phyloP scores from a whole-genome alignment of 2,329 filamentous ascomycete genomes.

The Raffaelea albimanens region DNA sequence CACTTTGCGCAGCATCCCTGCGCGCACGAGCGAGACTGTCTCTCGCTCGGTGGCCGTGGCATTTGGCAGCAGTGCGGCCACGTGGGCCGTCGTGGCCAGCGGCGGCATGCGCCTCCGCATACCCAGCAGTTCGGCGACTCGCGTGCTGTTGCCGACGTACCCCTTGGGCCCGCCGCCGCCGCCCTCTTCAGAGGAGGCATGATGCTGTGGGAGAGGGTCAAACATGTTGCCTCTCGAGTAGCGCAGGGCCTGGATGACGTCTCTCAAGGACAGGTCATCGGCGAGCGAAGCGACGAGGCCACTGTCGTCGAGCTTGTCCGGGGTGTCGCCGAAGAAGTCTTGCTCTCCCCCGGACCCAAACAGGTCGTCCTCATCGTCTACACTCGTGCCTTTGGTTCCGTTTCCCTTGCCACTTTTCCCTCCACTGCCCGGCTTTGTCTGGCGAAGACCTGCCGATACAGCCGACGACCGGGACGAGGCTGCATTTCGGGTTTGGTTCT shows the following conservation, averaged over 20 bases:
- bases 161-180: slow-evolving; percentile 3
- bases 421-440: slow-evolving; percentile 9
- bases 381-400: not conserved
- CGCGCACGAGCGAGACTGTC: slow-evolving; percentile 48
- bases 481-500: not conserved
- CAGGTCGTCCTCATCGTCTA: slow-evolving; percentile 16
- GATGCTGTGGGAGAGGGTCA: slow-evolving; percentile 50
- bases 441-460: slow-evolving; percentile 11
- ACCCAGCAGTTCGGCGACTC: slow-evolving; percentile 54
- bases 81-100: slow-evolving; percentile 55
- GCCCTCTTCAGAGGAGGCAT: not conserved
- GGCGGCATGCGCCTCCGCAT: slow-evolving; percentile 51
- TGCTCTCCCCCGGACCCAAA: slow-evolving; percentile 22
- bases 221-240: slow-evolving; percentile 57
- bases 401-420: not conserved
- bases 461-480: slow-evolving; percentile 9
- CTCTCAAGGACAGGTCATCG: slow-evolving; percentile 45
- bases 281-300: slow-evolving; percentile 47
- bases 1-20: slow-evolving; percentile 51
- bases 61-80: slow-evolving; percentile 52
- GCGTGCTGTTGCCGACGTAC: slow-evolving; percentile 17
- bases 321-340: slow-evolving; percentile 29
- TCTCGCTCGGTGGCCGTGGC: slow-evolving; percentile 60
- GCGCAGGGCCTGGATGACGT: slow-evolving; percentile 55
- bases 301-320: slow-evolving; percentile 44